Conservation (phyloP, 768 basidiomycete genomes). For the Hemileccinum impolitum region DNA sequence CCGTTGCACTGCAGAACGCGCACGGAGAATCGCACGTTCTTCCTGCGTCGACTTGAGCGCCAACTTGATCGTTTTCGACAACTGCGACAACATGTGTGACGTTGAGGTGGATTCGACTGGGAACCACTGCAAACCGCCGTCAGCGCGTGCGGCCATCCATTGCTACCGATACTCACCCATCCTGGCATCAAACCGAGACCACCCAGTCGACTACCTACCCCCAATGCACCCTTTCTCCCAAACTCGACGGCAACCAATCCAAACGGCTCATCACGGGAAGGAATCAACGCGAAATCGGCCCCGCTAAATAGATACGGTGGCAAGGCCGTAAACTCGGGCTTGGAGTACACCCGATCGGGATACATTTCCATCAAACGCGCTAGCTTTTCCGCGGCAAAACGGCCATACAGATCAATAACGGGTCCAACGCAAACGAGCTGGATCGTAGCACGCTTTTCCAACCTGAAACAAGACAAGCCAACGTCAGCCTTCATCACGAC, state of each 20-base stretch:
- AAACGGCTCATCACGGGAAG: conserved; percentile 95
- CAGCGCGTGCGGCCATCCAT: background rate
- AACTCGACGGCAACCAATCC: conserved; percentile 96
- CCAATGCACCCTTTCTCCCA: conserved; percentile 93
- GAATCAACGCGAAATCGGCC: conserved; percentile 93
- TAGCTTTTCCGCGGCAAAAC: conserved; percentile 93
- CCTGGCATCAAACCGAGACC: conserved; percentile 97
- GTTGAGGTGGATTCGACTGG: conserved; percentile 93
- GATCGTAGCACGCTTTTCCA: conserved; percentile 82
- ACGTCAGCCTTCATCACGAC: background rate
- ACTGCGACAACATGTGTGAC: conserved; percentile 90
- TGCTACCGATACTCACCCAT: conserved; percentile 60
- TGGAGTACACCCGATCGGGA: conserved; percentile 92
- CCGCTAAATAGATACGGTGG: conserved; percentile 93
- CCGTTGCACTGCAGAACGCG: conserved; percentile 90
- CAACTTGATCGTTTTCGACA: conserved; percentile 92
- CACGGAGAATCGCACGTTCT: conserved; percentile 89
- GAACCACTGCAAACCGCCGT: conserved; percentile 67
- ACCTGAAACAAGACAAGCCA: conserved; percentile 35
- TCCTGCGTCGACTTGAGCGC: conserved; percentile 88
- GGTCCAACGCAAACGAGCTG: conserved; percentile 90
- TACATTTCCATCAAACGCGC: conserved; percentile 92
- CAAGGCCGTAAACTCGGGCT: conserved; percentile 92
- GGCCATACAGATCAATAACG: conserved; percentile 92
- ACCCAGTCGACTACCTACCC: conserved; percentile 91